Conservation (phyloP, 192 early-diverging fungal genomes). For the Geranomyces variabilis region DNA sequence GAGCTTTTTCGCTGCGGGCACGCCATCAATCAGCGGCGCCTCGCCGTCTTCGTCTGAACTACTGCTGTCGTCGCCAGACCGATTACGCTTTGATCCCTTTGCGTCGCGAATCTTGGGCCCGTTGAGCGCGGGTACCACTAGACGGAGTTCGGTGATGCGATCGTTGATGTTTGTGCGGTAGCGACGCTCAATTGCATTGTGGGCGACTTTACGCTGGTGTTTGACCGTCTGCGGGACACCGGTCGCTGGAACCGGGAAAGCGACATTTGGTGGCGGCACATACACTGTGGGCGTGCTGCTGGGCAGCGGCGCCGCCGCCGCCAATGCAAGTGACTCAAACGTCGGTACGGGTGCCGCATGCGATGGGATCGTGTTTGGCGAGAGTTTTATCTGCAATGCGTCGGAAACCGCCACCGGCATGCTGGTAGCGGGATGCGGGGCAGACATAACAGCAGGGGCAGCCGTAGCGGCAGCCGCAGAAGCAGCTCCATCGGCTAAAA, state of each 20-base stretch:
- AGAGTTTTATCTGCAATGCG: no score
- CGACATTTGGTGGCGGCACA: slow-evolving; percentile 4
- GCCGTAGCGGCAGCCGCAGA: neutral
- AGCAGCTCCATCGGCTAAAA: neutral
- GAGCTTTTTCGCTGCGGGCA: slow-evolving; percentile 80
- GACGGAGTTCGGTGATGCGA: slow-evolving; percentile 84
- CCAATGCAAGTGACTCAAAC: neutral
- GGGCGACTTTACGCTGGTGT: slow-evolving; percentile 80
- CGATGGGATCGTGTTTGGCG: no score
- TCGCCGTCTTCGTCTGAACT: slow-evolving; percentile 62
- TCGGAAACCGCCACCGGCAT: neutral
- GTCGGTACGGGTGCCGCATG: neutral
- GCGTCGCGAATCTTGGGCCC: slow-evolving; percentile 49
- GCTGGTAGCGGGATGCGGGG: neutral
- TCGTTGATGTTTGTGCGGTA: slow-evolving; percentile 99
- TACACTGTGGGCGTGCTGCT: neutral
- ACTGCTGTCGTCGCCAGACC: slow-evolving; percentile 45
- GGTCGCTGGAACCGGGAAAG: neutral
- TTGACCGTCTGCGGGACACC: slow-evolving; percentile 20
- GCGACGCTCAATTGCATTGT: slow-evolving; percentile 92
- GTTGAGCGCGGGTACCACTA: slow-evolving; percentile 81
- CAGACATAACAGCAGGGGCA: neutral
- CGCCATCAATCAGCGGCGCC: slow-evolving; percentile 69
- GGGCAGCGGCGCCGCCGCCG: neutral
- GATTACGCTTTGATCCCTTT: slow-evolving; percentile 44